Evolutionary conservation across 2,329 filamentous ascomycete species (phyloP).

Genomic region (Epichloe brachyelytri): DNA sequence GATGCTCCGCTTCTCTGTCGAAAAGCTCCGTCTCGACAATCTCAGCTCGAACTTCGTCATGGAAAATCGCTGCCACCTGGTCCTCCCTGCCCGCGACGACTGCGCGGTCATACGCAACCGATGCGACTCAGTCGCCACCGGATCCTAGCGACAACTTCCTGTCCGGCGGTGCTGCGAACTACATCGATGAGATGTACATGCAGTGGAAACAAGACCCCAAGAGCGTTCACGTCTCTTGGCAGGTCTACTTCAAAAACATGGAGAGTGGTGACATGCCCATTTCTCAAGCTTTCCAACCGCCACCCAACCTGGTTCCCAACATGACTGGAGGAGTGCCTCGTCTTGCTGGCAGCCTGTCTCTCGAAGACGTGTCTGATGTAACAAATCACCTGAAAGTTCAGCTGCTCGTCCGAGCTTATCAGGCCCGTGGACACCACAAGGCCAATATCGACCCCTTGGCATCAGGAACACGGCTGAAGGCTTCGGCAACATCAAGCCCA

Average conservation of each 20-base stretch:
- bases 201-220: slow-evolving; percentile 89
- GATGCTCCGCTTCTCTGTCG: slow-evolving; percentile 29
- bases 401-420: slow-evolving; percentile 90
- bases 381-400: slow-evolving; percentile 98
- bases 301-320: slow-evolving; percentile 77
- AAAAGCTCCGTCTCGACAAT: slow-evolving; percentile 30
- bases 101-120: slow-evolving; percentile 41
- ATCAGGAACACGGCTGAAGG: slow-evolving; percentile 67
- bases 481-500: slow-evolving; percentile 77
- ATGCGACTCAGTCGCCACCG: slow-evolving; percentile 38
- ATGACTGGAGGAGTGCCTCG: slow-evolving; percentile 66
- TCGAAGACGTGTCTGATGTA: slow-evolving; percentile 63
- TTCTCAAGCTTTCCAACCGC: slow-evolving; percentile 91
- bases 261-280: slow-evolving; percentile 96
- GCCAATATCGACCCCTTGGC: slow-evolving; percentile 92
- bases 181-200: slow-evolving; percentile 99
- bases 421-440: slow-evolving; percentile 96
- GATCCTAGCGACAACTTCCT: slow-evolving; percentile 95
- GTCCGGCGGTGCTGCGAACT: slow-evolving; percentile 92
- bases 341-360: slow-evolving; percentile 56
- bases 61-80: slow-evolving; percentile 32
- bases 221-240: slow-evolving; percentile 96
- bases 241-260: slow-evolving; percentile 99
- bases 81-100: slow-evolving; percentile 35
- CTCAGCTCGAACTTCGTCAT: slow-evolving; percentile 27